phyloP scores from a whole-genome alignment of 805 yeast genomes.

The Starmerella tilneyi region DNA sequence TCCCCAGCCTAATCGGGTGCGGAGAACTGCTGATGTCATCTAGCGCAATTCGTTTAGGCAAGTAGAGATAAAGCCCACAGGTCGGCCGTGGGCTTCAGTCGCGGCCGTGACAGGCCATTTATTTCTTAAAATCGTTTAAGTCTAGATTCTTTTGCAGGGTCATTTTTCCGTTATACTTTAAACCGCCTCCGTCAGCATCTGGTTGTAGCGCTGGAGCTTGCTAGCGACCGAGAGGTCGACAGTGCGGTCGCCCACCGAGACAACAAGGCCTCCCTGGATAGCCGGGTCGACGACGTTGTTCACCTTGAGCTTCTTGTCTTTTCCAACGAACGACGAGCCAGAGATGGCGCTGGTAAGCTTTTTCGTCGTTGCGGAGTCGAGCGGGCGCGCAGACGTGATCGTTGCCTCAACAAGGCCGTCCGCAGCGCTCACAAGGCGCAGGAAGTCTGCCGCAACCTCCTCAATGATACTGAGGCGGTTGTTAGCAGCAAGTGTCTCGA shows the following conservation, averaged over 20 bases:
- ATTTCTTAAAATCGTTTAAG: neutral
- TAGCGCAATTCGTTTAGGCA: too few species aligned
- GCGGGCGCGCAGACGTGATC: constrained; percentile 73
- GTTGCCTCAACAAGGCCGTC: constrained; percentile 88
- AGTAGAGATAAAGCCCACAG: too few species aligned
- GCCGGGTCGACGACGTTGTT: constrained; percentile 77
- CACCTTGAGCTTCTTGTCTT: constrained; percentile 75
- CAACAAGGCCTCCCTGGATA: constrained; percentile 89
- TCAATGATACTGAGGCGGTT: constrained; percentile 72
- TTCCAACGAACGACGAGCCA: constrained; percentile 70
- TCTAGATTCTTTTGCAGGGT: too few species aligned
- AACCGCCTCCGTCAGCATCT: constrained; percentile 76
- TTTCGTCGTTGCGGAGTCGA: constrained; percentile 68
- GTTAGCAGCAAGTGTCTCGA: constrained; percentile 82
- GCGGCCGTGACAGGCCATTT: too few species aligned
- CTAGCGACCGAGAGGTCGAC: constrained; percentile 83
- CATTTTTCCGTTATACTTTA: too few species aligned
- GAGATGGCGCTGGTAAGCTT: constrained; percentile 71
- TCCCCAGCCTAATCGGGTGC: neutral
- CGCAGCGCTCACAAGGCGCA: constrained; percentile 73
- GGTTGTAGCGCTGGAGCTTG: constrained; percentile 81
- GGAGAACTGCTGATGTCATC: neutral
- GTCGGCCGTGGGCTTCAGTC: too few species aligned
- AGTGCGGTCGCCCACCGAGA: constrained; percentile 93
- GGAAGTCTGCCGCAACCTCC: constrained; percentile 59